A percentile compares a stretch with the other conserved stretches of the same genome.
These are phyloP conservation scores for Rhodomyrtus psidioides DNA, from an alignment of 441 rosid species.

Conservation along the genomic window DNA sequence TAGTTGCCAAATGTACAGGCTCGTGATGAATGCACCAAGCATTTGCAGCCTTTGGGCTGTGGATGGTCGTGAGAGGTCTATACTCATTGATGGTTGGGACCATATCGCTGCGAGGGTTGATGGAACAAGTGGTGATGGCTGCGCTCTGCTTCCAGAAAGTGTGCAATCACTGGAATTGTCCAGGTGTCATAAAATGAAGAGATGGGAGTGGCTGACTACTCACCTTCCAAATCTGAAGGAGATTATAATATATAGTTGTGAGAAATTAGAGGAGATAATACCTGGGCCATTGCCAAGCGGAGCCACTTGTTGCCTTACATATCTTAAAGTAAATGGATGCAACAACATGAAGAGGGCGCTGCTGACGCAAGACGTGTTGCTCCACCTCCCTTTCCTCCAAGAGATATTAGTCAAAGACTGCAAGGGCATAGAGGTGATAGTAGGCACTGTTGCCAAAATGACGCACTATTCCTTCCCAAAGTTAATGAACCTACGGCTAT, in stretches of 20 bases:
- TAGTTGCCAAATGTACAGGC: not conserved
- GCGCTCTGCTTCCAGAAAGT: not conserved
- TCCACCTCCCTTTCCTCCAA: not conserved
- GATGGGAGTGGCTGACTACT: too few species aligned
- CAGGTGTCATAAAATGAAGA: too few species aligned
- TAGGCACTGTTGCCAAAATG: not conserved
- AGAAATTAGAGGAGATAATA: too few species aligned
- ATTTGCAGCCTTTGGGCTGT: fast-evolving
- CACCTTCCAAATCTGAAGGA: too few species aligned
- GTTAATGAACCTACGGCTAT: not conserved
- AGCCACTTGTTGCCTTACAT: too few species aligned
- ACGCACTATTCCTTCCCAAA: not conserved
- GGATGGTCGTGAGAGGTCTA: not conserved
- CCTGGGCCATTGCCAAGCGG: too few species aligned
- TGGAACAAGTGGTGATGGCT: not conserved
- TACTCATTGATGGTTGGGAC: not conserved
- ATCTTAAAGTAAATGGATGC: too few species aligned
- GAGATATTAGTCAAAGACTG: not conserved
- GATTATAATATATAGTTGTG: too few species aligned
- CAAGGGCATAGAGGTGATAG: not conserved
- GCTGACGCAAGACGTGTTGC: not conserved
- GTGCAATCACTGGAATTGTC: not conserved
- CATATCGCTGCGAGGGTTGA: not conserved
- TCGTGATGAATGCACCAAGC: not conserved
- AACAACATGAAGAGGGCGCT: too few species aligned